Base-by-base conservation (phyloP, 2,329 filamentous ascomycete species). In the Nothopassalora personata region DNA sequence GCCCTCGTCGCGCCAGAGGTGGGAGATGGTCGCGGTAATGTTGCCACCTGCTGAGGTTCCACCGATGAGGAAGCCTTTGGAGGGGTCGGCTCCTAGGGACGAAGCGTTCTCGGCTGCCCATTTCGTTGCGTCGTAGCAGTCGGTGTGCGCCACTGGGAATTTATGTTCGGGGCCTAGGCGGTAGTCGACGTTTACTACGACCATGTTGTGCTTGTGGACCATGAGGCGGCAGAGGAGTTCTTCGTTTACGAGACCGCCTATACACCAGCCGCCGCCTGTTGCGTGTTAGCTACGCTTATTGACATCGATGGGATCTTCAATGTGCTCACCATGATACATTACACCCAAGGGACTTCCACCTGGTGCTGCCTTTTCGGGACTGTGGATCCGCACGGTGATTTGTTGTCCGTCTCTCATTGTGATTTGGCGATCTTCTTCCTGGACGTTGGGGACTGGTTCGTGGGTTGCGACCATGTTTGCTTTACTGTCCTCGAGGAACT, bases 81-180 rank as follows among this genome's bases (percentile, higher is more conserved):
- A 66, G 0, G 75, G 72, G 58, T 80, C 72, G 1, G 74, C 75
- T 5, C 70, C 62, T 7, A 80, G 66, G 58, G 70, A 58, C n/a
- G 67, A 39, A 23, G 76, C 74, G 55, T 80, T 74, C 2, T 64
- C 54, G 71, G 71, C 75, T 54, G 74, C 70, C 71, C 83, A 86
- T 11, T 84, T 73, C 19, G 87, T 72, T 1, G 83, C 82, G 56
- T 84, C 83, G n/a, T 83, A 83, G 28, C 83, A 82, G 62, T 87
- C 84, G 61, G 86, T 83, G 3, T 86, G 82, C 0, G 83, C 81
- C 0, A 79, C 82, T 2, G 84, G 84, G 65, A 86, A 86, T 0
- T 82, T 82, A 60, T 80, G 74, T 67, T 86, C 83, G 2, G 84
- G 84, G 0, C 83, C 83, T 15, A 81, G 77, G 13, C 84, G 79